Evolutionary conservation across 805 yeast species (phyloP).

Genomic region (Cyberlindnera mycetangii): DNA sequence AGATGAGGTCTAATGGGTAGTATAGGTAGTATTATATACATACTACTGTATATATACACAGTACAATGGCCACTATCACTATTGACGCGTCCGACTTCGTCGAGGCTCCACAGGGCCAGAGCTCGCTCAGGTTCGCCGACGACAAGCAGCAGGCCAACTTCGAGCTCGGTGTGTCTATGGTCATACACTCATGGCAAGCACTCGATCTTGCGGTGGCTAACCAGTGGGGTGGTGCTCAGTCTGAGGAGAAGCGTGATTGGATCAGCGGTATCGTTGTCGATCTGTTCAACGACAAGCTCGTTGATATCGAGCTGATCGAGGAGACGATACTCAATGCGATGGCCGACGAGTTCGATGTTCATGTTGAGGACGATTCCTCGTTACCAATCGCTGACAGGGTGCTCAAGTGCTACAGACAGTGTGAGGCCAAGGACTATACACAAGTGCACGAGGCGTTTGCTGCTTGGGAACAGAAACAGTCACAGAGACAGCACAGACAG

Average conservation of each 20-base stretch:
- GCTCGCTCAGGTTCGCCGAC: slow-evolving; percentile 43
- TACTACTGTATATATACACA: not conserved
- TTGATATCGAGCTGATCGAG: slow-evolving; percentile 79
- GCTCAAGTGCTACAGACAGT: slow-evolving; percentile 63
- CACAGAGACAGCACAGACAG: slow-evolving; percentile 31
- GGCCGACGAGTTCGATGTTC: slow-evolving; percentile 92
- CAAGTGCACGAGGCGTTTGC: slow-evolving; percentile 58
- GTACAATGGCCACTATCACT: slow-evolving; percentile 11
- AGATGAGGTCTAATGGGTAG: not conserved
- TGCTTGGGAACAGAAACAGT: slow-evolving; percentile 55
- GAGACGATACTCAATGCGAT: slow-evolving; percentile 83
- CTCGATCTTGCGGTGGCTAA: slow-evolving; percentile 85
- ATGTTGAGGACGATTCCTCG: slow-evolving; percentile 87
- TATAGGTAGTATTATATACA: too few relatives aligned
- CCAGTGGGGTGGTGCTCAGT: slow-evolving; percentile 93
- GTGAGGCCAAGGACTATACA: slow-evolving; percentile 48
- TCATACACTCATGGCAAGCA: slow-evolving; percentile 87
- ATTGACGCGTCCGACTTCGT: slow-evolving; percentile 48
- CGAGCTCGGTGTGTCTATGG: slow-evolving; percentile 92
- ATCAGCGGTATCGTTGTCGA: slow-evolving; percentile 79
- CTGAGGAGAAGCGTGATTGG: slow-evolving; percentile 94
- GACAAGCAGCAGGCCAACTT: slow-evolving; percentile 78
- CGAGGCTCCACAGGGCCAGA: slow-evolving; percentile 44
- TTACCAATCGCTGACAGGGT: slow-evolving; percentile 67
- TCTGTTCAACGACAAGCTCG: slow-evolving; percentile 60